Base-by-base conservation (phyloP, 2,329 filamentous ascomycete species). In the Byssoonygena ceratinophila region DNA sequence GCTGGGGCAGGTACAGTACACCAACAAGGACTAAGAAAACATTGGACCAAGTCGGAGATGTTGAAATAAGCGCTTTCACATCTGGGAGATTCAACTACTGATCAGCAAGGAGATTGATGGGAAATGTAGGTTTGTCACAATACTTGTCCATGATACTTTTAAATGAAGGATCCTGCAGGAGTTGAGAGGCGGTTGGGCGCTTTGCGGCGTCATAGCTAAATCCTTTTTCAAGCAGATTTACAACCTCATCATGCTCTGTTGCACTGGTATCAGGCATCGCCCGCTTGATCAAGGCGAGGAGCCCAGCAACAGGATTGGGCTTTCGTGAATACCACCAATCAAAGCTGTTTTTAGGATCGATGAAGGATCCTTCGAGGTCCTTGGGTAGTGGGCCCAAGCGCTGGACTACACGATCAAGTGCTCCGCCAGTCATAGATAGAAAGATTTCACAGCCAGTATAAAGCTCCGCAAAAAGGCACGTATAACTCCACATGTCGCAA, bases 401-500 rank as follows among this genome's bases (percentile, higher is more conserved):
- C 46, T 23, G 50, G 39, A 61, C 57, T 3, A 64, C 58, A 46
- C 23, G 51, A 52, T 22, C 14, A n/a, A n/a, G n/a, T n/a, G n/a
- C n/a, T n/a, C n/a, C n/a, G n/a, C n/a, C n/a, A n/a, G n/a, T n/a
- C n/a, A n/a, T n/a, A n/a, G n/a, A n/a, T n/a, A n/a, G n/a, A n/a
- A n/a, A n/a, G 4, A 23, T 4, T 5, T 16, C 34, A 37, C 4
- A 47, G 11, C 48, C 45, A 54, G 60, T 54, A 25, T 63, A 65
- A 44, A 66, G 59, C n/a, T 52, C 46, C 22, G 56, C 44, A 44
- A 66, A 65, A 22, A 64, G 34, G 49, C 59, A 23, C 61, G 64
- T 65, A 25, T 64, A 64, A 39, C 61, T 66, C 63, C 60, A 66
- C 53, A 66, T 63, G 43, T 64, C 62, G 41, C 62, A 63, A 46